phyloP scores from a whole-genome alignment of 2,329 filamentous ascomycete genomes.

The Aspergillus sp. region DNA sequence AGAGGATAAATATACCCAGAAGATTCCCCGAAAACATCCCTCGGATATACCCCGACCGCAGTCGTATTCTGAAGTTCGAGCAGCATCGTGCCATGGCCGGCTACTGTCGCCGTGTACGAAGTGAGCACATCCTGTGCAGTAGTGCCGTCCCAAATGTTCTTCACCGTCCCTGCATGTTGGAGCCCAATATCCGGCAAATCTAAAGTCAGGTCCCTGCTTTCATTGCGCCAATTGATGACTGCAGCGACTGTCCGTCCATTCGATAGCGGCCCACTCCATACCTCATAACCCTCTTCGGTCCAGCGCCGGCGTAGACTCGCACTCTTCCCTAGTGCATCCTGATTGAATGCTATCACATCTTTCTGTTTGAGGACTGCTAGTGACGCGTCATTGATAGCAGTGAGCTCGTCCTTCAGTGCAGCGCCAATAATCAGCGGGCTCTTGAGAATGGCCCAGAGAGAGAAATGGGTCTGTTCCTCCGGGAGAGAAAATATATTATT shows the following conservation, averaged over 20 bases:
- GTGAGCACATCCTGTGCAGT: conserved; percentile 24
- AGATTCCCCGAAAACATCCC: conserved; percentile 16
- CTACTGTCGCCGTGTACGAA: conserved; percentile 27
- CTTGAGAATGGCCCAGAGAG: conserved; percentile 56
- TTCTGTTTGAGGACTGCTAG: conserved; percentile 52
- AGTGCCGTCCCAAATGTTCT: conserved; percentile 33
- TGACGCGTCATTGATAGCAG: conserved; percentile 42
- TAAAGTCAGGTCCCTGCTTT: conserved; percentile 45
- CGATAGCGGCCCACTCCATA: conserved; percentile 54
- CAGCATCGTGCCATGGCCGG: conserved; percentile 34
- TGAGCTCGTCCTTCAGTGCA: conserved; percentile 39
- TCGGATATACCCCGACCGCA: conserved; percentile 24
- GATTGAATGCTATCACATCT: conserved; percentile 60
- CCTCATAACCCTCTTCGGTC: conserved; percentile 53
- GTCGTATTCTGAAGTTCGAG: conserved; percentile 32
- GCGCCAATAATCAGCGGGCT: conserved; percentile 54
- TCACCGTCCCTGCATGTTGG: conserved; percentile 36
- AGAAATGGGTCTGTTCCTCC: conserved; percentile 57
- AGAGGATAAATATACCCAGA: conserved; percentile 18
- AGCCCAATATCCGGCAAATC: conserved; percentile 48
- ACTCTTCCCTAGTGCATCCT: conserved; percentile 56
- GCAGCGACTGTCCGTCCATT: conserved; percentile 48
- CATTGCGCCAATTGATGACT: conserved; percentile 54
- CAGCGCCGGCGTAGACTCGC: conserved; percentile 53
- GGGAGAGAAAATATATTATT: conserved; percentile 48